A percentile compares a stretch with the other conserved stretches of the same genome.
These are phyloP conservation scores for Naegleria gruberi DNA, from an alignment of 208 protist species.

Conservation along the genomic window DNA sequence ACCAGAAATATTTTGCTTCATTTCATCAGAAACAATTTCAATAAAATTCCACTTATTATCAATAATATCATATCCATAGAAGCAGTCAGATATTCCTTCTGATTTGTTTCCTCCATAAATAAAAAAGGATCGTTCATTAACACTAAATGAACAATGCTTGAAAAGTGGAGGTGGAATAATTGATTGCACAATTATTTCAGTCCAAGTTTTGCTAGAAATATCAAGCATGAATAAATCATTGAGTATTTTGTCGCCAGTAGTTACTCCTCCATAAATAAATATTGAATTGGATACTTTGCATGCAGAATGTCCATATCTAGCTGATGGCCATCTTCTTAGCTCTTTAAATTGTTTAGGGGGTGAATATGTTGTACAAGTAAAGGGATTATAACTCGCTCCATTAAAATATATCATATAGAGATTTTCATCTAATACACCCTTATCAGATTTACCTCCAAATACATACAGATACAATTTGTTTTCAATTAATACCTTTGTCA, in stretches of 20 bases:
- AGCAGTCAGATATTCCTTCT: background rate
- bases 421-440: too few relatives aligned
- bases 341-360: background rate
- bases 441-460: too few relatives aligned
- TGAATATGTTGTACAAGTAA: too few relatives aligned
- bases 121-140: background rate
- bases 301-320: background rate
- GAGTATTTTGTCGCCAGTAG: background rate
- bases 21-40: background rate
- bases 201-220: background rate
- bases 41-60: background rate
- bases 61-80: background rate
- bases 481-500: too few relatives aligned
- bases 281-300: background rate
- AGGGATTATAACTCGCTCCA: too few relatives aligned
- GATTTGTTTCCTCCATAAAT: background rate
- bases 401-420: too few relatives aligned
- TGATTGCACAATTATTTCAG: background rate
- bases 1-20: too few relatives aligned
- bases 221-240: conserved; percentile 6
- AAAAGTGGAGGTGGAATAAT: background rate
- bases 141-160: background rate
- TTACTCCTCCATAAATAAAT: background rate
- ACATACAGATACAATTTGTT: too few relatives aligned
- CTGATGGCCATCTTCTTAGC: background rate